phyloP scores from a whole-genome alignment of 2,329 filamentous ascomycete genomes.

The Dactylellina parvicollis region DNA sequence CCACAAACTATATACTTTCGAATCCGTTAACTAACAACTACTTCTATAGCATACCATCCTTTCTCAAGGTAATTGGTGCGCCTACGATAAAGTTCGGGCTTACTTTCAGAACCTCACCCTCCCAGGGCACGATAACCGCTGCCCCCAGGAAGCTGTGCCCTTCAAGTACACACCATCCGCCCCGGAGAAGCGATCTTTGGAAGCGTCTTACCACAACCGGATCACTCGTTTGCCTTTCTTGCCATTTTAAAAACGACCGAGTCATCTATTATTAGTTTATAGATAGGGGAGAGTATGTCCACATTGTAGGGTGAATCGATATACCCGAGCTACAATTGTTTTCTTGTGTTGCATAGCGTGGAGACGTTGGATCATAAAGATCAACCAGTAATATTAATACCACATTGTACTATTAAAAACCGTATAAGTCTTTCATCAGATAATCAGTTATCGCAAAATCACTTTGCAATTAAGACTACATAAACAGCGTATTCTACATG shows the following conservation, averaged over 20 bases:
- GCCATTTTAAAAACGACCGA: not conserved
- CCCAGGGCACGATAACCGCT: conserved; percentile 47
- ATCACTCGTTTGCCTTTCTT: conserved; percentile 5
- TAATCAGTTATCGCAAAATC: too few relatives aligned
- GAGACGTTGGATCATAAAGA: too few relatives aligned
- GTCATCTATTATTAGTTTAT: too few relatives aligned
- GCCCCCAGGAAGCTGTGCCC: conserved; percentile 8
- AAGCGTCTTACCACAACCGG: not conserved
- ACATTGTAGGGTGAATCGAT: too few relatives aligned
- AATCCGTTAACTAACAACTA: conserved; percentile 9
- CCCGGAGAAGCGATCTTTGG: conserved; percentile 15
- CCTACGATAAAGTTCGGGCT: conserved; percentile 30
- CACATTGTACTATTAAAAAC: too few relatives aligned
- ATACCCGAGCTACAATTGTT: too few relatives aligned
- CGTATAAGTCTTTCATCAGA: too few relatives aligned
- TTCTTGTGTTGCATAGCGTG: too few relatives aligned
- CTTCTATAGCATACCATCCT: conserved; percentile 28
- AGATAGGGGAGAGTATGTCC: too few relatives aligned
- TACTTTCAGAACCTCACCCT: conserved; percentile 43
- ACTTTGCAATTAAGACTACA: too few relatives aligned
- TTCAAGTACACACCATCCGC: conserved; percentile 15
- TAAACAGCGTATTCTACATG: too few relatives aligned
- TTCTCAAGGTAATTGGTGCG: conserved; percentile 33
- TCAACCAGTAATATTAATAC: too few relatives aligned
- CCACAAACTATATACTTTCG: not conserved